Evolutionary conservation across 345 rosid species (phyloP).

Genomic region (Eucalyptus marginata): DNA sequence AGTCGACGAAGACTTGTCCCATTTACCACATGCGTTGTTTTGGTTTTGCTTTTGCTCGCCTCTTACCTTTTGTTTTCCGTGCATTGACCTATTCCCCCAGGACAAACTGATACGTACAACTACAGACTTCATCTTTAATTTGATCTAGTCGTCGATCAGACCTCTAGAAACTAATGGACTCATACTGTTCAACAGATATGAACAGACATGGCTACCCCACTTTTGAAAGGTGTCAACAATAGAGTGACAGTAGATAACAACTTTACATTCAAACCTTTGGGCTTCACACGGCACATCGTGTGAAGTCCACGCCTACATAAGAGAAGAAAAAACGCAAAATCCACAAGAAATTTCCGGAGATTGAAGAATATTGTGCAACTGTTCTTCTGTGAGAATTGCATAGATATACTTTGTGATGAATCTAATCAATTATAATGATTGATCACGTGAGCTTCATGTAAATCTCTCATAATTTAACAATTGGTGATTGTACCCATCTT

Average conservation of each 20-base stretch:
- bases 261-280: background rate
- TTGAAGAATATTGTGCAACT: rapidly evolving
- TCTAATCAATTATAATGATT: background rate
- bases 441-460: rapidly evolving
- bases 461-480: background rate
- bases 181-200: background rate
- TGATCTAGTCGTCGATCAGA: background rate
- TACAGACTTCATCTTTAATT: background rate
- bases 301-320: background rate
- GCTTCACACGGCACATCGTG: background rate
- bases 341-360: rapidly evolving
- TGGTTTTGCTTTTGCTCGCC: background rate
- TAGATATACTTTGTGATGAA: background rate
- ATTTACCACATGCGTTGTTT: background rate
- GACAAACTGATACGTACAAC: background rate
- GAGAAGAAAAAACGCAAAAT: background rate
- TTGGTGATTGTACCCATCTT: background rate
- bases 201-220: background rate
- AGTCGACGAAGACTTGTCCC: background rate
- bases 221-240: background rate
- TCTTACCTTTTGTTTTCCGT: background rate
- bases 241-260: background rate
- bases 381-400: background rate
- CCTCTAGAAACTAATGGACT: background rate
- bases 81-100: background rate